Base-by-base conservation (phyloP, 1,284 basidiomycete genomes). In the Heterobasidion occidentale region DNA sequence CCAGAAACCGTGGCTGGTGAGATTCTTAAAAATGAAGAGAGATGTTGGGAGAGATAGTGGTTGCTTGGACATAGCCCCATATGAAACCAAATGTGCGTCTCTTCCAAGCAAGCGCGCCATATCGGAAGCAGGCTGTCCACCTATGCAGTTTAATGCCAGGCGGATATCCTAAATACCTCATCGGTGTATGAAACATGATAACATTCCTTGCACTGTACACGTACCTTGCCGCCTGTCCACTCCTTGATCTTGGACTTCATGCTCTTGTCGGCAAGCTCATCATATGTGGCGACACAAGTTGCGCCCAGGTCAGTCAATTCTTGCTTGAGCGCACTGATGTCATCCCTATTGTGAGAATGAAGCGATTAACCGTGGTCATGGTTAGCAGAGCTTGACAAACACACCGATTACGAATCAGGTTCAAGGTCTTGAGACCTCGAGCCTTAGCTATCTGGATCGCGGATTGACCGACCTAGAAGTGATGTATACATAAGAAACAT, bases 31-130 rank as follows among this genome's bases (percentile, higher is more conserved):
- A 60, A 94, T 92, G 70, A 90, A 86, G 15, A 85, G 71, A 0
- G 86, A 86, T 0, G 88, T 87, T 1, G 92, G 88, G n/a, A 94
- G 67, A 2, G 79, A 78, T 9, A 94, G 70, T 0, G 91, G 90
- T 54, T 86, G 78, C 68, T 88, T 91, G 3, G 90, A 88, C 92
- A 94, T 94, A 7, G 87, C 91, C 33, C 92, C 92, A 59, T 94
- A 94, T 0, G 92, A 90, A 9, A 94, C 87, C 2, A 92, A 72
- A 61, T 86, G 84, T 2, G 86, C 84, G 62, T 86, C 73, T 44
- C 74, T 65, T 9, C 83, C 83, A 1, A 94, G 73, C 12, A 87
- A 71, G 52, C 83, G 79, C 1, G 80, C 75, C 85, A 93, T 89
- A 2, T 75, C 63, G 0, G 79, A 79, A 0, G 89, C 90, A 49